Conservation (phyloP, 495 filamentous ascomycete species). For the Schizothecium vesticola region DNA sequence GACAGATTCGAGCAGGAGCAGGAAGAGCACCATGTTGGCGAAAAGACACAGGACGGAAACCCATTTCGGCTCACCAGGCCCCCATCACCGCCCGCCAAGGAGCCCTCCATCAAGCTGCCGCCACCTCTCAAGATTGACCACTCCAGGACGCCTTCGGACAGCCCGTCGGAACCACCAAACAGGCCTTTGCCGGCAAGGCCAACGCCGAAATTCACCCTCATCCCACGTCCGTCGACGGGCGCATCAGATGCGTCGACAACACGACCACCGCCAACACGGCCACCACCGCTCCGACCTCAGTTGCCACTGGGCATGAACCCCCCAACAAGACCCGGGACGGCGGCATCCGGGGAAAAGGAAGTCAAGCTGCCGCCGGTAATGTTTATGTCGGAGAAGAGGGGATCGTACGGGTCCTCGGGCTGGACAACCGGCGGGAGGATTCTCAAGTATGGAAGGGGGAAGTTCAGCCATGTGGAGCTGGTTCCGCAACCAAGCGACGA, state of each 20-base stretch:
- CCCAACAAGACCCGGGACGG: slow-evolving; percentile 26
- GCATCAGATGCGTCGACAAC: slow-evolving; percentile 13
- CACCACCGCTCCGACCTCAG: slow-evolving; percentile 19
- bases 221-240: neutral
- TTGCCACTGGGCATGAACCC: slow-evolving; percentile 24
- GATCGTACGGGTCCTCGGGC: slow-evolving; percentile 32
- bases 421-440: slow-evolving; percentile 27
- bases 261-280: slow-evolving; percentile 17
- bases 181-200: slow-evolving; percentile 28
- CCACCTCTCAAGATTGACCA: slow-evolving; percentile 1
- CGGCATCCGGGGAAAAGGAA: slow-evolving; percentile 13
- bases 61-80: slow-evolving; percentile 17
- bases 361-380: slow-evolving; percentile 16
- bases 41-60: slow-evolving; percentile 7
- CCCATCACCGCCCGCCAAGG: slow-evolving; percentile 24
- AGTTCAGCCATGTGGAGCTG: slow-evolving; percentile 37
- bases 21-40: slow-evolving; percentile 1
- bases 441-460: slow-evolving; percentile 45
- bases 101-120: neutral
- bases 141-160: slow-evolving; percentile 3
- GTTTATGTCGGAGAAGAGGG: slow-evolving; percentile 28
- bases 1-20: slow-evolving; percentile 15
- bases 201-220: slow-evolving; percentile 7
- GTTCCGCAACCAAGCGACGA: slow-evolving; percentile 47
- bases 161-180: slow-evolving; percentile 23